Evolutionary conservation across 1,284 basidiomycete genomes (phyloP), one percentile per base, ranked within the genome.

Genomic region (Butyriboletus appendiculatus): DNA sequence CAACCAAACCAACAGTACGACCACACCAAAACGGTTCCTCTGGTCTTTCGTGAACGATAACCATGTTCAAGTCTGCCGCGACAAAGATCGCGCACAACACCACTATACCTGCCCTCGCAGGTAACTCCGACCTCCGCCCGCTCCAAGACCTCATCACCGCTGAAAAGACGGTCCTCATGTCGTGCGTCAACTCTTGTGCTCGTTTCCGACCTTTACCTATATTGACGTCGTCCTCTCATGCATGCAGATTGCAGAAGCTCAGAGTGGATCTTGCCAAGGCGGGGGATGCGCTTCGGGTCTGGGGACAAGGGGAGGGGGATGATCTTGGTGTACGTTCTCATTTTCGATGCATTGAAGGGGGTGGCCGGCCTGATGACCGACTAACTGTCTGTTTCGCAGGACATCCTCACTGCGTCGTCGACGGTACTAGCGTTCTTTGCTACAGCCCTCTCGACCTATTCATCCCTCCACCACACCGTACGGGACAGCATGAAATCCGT

Each of bases 111-210:
- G 78, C 84, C 0, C 74, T 95, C 4, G 84, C 78, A 12, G 92
- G 89, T 0, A 95, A 94, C 68, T 86, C 87, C 64, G 94, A 96
- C 68, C 73, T 95, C 15, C 77, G 88, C 32, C 81, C 85, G 0
- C 75, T 97, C 5, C 94, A 97, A 68, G 93, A 95, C 64, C 78
- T 96, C 59, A 98, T 98, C 58, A 88, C 84, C 3, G 81, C 89
- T 1, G 95, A 98, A 73, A 98, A 98, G 75, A 75, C 80, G 5
- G 88, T 96, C 15, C 76, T 96, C 42, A 76, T 81, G 50, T 82
- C 86, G 82, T 90, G 75, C 58, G 86, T 80, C 30, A 14, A 20
- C 18, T 40, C 47, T 47, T 26, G 37, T 48, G 45, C 30, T 24
- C 43, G n/a, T 26, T 16, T 30, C 24, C 8, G 4, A 16, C 37